A percentile compares a stretch with the other conserved stretches of the same genome.
These are phyloP conservation scores for Pseudomicrostroma phylloplanum DNA, from an alignment of 1,284 basidiomycete species.

Conservation along the genomic window DNA sequence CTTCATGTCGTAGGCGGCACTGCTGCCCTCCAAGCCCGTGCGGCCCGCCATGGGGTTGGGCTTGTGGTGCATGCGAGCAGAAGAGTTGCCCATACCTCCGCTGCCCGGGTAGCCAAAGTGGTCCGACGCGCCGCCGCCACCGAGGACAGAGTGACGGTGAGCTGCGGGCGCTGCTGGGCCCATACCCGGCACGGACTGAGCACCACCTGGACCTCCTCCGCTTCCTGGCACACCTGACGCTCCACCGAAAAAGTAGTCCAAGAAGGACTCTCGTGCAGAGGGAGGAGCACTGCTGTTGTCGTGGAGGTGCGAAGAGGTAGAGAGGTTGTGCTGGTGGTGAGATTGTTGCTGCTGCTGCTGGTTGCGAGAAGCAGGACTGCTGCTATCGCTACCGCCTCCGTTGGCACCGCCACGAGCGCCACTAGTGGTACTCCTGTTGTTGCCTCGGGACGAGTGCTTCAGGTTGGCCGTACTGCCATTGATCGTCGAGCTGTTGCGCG, in stretches of 20 bases:
- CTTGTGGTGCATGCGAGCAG: neutral
- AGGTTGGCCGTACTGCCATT: constrained; percentile 14
- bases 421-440: neutral
- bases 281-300: neutral
- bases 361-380: neutral
- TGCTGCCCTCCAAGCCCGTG: constrained; percentile 65
- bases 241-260: constrained; percentile 50
- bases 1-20: constrained; percentile 95
- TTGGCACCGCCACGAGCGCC: neutral
- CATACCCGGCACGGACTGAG: constrained; percentile 25
- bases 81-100: neutral
- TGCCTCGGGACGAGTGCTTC: constrained; percentile 4
- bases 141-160: neutral
- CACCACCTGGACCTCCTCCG: constrained; percentile 18
- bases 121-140: neutral
- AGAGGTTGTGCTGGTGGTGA: neutral
- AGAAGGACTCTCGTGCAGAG: constrained; percentile 34
- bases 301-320: neutral
- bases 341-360: constrained; percentile 9
- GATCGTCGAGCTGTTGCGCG: constrained; percentile 13
- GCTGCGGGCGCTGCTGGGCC: constrained; percentile 7
- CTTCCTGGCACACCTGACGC: constrained; percentile 32
- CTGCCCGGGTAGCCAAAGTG: neutral
- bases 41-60: constrained; percentile 56
- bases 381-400: constrained; percentile 1